Base-by-base conservation (phyloP, 1,284 basidiomycete species). In the Naganishia sp. region DNA sequence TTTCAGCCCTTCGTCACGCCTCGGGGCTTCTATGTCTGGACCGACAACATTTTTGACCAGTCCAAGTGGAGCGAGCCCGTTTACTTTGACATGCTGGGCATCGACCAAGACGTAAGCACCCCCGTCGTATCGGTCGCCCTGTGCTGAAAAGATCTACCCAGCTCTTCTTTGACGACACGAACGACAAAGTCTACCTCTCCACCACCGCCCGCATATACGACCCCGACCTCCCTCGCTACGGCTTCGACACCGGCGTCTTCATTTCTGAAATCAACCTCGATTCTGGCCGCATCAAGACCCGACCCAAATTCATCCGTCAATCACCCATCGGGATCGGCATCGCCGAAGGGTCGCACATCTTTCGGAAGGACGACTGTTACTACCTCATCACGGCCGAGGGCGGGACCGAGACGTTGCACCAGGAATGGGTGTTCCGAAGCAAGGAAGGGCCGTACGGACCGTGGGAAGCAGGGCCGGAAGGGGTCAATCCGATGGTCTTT, bases 341-440 rank as follows among this genome's bases (percentile, higher is more conserved):
- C 25, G 71, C 73, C 46, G 74, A 75, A 54, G 73, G 73, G 6
- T 65, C 67, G 3, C 73, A 75, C 50, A 69, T 75, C 41, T 69
- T 70, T 64, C 68, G 70, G 28, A 67, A 67, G 28, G 70, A 72
- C 39, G 72, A 60, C 0, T 70, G 43, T 9, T 72, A 73, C 57
- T 75, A 75, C 70, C 70, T 76, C 25, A 53, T 71, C 55, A 70
- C 69, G 1, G 75, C 75, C 3, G 75, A 76, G 43, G 75, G 74
- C 0, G 75, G 75, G 0, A 76, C 74, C n/a, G 70, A 73, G 55
- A 61, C 46, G 2, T 47, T 62, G 32, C 73, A 74, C 62, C 69
- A 67, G 28, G 68, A 71, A 49, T 71, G 69, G 64, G 66, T 74
- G 2, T 70, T 47, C n/a, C 66, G 73, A 23, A 66, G 67, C 41